A percentile compares a stretch with the other conserved stretches of the same genome.
These are phyloP conservation scores for Colletotrichum aenigma DNA, from an alignment of 2,329 filamentous ascomycete species.

Conservation along the genomic window DNA sequence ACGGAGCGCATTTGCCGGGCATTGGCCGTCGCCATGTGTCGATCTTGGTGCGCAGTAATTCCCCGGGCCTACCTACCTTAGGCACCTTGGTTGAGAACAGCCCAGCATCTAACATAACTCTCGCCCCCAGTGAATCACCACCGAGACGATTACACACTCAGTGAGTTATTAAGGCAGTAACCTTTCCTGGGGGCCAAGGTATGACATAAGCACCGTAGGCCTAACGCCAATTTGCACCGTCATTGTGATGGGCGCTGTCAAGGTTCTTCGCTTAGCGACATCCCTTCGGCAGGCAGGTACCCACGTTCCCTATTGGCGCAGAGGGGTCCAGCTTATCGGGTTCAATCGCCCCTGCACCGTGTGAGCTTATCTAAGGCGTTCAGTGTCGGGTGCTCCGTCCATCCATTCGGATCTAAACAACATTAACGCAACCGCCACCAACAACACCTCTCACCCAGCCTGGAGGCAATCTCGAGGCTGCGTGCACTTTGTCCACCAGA, in stretches of 20 bases:
- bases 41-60: background rate
- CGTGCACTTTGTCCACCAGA: background rate
- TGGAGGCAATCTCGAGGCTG: background rate
- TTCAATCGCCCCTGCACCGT: conserved; percentile 5
- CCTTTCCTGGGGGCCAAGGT: background rate
- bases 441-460: background rate
- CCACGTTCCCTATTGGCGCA: background rate
- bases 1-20: background rate
- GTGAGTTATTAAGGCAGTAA: background rate
- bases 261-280: background rate
- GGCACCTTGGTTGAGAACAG: background rate
- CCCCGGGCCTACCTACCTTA: background rate
- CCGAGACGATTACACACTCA: background rate
- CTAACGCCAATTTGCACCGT: background rate
- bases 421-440: conserved; percentile 5
- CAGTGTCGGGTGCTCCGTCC: background rate
- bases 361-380: conserved; percentile 14
- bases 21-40: background rate
- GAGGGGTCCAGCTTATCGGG: conserved; percentile 16
- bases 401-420: background rate
- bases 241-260: background rate
- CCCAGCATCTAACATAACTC: background rate
- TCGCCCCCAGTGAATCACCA: background rate
- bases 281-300: background rate
- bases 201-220: conserved; percentile 14